These are phyloP conservation scores for Dunaliella primolecta DNA, from an alignment of 139 green algal genomes.

Conservation along the genomic window DNA sequence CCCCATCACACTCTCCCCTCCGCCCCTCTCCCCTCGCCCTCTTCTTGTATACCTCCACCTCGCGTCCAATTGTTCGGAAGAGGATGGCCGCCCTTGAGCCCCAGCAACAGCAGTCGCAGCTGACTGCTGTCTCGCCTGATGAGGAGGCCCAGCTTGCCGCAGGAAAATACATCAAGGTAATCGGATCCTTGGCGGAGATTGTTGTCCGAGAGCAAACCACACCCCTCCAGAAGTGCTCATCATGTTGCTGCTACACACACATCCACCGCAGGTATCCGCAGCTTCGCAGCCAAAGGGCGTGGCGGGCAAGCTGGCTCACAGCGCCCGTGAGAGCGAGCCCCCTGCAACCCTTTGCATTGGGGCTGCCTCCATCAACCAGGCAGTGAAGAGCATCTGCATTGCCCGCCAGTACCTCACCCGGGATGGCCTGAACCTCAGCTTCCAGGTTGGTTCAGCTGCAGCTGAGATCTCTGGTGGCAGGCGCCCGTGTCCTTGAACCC, in stretches of 20 bases:
- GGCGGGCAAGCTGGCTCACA: constrained; percentile 51
- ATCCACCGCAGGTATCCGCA: constrained; percentile 22
- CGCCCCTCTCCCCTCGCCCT: not conserved
- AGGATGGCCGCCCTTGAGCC: not conserved
- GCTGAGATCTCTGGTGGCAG: no score
- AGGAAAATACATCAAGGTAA: not conserved
- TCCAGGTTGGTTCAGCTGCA: not conserved
- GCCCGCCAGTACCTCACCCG: constrained; percentile 29
- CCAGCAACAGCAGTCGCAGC: not conserved
- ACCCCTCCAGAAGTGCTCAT: no score
- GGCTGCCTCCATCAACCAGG: constrained; percentile 52
- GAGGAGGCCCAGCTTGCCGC: not conserved
- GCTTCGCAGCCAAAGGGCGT: constrained; percentile 32
- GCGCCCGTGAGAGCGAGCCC: constrained; percentile 35
- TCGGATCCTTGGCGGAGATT: no score
- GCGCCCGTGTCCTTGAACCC: no score
- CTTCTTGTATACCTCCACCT: not conserved
- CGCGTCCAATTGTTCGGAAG: not conserved
- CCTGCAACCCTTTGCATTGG: constrained; percentile 44
- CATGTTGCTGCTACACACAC: no score
- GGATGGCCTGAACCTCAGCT: constrained; percentile 35
- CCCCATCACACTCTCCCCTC: not conserved
- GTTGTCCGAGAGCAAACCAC: no score
- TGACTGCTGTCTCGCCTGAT: not conserved
- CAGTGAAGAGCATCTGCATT: constrained; percentile 51